These are phyloP conservation scores for Halophytophthora batemanensis DNA, from an alignment of 352 stramenopile species.

Conservation along the genomic window DNA sequence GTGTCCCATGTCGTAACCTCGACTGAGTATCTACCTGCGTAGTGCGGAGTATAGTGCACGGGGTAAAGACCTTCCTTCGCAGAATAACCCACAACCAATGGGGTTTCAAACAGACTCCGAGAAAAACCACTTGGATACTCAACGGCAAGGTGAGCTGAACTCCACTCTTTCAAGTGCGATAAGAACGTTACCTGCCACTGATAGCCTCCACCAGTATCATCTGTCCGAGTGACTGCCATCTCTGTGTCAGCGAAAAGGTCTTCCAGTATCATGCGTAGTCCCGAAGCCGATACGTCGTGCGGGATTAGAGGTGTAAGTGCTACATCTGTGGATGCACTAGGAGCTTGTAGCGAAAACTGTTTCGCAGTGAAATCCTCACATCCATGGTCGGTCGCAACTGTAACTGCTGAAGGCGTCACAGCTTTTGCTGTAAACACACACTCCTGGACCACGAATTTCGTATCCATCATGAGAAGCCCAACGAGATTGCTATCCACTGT, in stretches of 20 bases:
- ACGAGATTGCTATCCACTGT: slow-evolving; percentile 63
- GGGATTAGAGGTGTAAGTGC: slow-evolving; percentile 63
- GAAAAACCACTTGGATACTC: slow-evolving; percentile 52
- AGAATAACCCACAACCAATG: slow-evolving; percentile 45
- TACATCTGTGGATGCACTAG: slow-evolving; percentile 8
- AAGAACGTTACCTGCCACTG: slow-evolving; percentile 92
- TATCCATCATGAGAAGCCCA: slow-evolving; percentile 41
- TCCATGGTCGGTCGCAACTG: slow-evolving; percentile 52
- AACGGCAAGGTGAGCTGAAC: slow-evolving; percentile 60
- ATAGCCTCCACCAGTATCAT: slow-evolving; percentile 39
- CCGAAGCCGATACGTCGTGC: slow-evolving; percentile 49
- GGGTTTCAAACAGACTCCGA: slow-evolving; percentile 39
- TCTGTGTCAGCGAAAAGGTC: slow-evolving; percentile 40
- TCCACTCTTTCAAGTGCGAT: slow-evolving; percentile 81
- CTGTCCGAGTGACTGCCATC: slow-evolving; percentile 41
- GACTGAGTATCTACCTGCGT: slow-evolving; percentile 88
- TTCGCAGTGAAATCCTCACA: slow-evolving; percentile 46
- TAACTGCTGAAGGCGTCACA: slow-evolving; percentile 44
- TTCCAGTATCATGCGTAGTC: slow-evolving; percentile 62
- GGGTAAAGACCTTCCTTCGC: slow-evolving; percentile 86
- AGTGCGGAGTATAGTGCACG: slow-evolving; percentile 89
- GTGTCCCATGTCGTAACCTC: slow-evolving; percentile 76
- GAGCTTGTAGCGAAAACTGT: slow-evolving; percentile 40
- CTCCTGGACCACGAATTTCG: slow-evolving; percentile 66
- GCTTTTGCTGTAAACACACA: slow-evolving; percentile 63